These are phyloP conservation scores for Pseudoscleropodium purum DNA, from an alignment of 225 moss, liverwort and hornwort species.

Conservation along the genomic window DNA sequence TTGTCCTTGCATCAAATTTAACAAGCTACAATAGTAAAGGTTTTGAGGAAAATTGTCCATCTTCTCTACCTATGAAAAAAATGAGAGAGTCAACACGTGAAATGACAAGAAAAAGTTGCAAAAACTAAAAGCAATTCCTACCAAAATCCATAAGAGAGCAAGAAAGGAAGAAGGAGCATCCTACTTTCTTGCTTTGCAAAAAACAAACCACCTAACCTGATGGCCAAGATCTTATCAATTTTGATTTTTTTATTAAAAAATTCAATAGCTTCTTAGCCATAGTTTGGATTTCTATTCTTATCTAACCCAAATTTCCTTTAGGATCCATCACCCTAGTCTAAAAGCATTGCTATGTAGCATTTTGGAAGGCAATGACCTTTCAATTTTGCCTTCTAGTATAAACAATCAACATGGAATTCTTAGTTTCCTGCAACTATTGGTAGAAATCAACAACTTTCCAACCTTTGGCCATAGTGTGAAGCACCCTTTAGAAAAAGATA, in stretches of 20 bases:
- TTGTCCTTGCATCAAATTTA: not conserved
- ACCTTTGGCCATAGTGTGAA: too few species aligned
- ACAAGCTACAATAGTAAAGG: fast-evolving
- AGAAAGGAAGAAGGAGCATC: not conserved
- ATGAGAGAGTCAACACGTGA: not conserved
- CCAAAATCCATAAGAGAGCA: fast-evolving
- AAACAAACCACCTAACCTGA: too few species aligned
- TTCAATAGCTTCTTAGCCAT: fast-evolving
- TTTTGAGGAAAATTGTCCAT: not conserved
- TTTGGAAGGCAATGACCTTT: not conserved
- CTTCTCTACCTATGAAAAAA: not conserved
- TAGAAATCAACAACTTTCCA: too few species aligned
- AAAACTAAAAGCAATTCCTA: not conserved
- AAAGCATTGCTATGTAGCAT: not conserved
- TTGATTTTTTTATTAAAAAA: too few species aligned
- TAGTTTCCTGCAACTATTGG: too few species aligned
- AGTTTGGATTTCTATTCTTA: too few species aligned
- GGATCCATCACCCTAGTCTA: fast-evolving
- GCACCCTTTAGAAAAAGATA: too few species aligned
- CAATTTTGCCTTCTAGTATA: too few species aligned
- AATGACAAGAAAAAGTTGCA: not conserved
- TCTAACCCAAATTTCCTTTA: fast-evolving
- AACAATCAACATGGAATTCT: too few species aligned
- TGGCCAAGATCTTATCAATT: too few species aligned
- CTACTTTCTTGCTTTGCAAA: not conserved